Conservation (phyloP, 1,284 basidiomycete species). For the Farysia itapuensis region DNA sequence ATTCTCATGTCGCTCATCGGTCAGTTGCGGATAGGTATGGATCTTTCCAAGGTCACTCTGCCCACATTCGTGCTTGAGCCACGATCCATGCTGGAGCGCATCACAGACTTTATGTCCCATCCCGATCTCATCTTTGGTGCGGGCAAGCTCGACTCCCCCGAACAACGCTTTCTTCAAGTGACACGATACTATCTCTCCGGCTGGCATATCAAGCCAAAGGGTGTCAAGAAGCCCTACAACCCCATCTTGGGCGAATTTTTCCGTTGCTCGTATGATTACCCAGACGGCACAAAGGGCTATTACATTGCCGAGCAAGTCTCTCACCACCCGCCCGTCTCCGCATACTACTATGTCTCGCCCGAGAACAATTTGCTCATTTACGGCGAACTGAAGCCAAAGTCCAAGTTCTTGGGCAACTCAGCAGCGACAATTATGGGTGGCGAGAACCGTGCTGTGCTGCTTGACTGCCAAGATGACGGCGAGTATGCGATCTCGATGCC, state of each 20-base stretch:
- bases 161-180: slow-evolving; percentile 88
- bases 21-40: slow-evolving; percentile 89
- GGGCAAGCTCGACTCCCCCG: slow-evolving; percentile 73
- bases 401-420: slow-evolving; percentile 87
- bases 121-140: slow-evolving; percentile 95
- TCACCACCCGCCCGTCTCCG: slow-evolving; percentile 91
- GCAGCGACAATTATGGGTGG: slow-evolving; percentile 75
- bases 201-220: slow-evolving; percentile 99
- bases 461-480: slow-evolving; percentile 53
- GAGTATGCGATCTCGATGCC: slow-evolving; percentile 58
- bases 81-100: slow-evolving; percentile 58
- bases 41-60: slow-evolving; percentile 82
- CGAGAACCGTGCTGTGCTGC: slow-evolving; percentile 67
- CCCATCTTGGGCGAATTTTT: slow-evolving; percentile 97
- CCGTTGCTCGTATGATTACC: slow-evolving; percentile 90
- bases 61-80: slow-evolving; percentile 59
- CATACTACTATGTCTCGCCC: slow-evolving; percentile 96
- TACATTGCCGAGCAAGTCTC: slow-evolving; percentile 93
- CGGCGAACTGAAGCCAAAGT: slow-evolving; percentile 93
- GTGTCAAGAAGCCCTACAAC: slow-evolving; percentile 99
- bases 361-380: slow-evolving; percentile 76
- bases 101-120: slow-evolving; percentile 94
- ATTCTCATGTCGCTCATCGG: slow-evolving; percentile 68
- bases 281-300: slow-evolving; percentile 86
- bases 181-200: slow-evolving; percentile 95